Percentiles rank a stretch among this genome's conserved stretches.
Conservation (phyloP, 2,329 filamentous ascomycete species). For the Aureobasidium sp. region DNA sequence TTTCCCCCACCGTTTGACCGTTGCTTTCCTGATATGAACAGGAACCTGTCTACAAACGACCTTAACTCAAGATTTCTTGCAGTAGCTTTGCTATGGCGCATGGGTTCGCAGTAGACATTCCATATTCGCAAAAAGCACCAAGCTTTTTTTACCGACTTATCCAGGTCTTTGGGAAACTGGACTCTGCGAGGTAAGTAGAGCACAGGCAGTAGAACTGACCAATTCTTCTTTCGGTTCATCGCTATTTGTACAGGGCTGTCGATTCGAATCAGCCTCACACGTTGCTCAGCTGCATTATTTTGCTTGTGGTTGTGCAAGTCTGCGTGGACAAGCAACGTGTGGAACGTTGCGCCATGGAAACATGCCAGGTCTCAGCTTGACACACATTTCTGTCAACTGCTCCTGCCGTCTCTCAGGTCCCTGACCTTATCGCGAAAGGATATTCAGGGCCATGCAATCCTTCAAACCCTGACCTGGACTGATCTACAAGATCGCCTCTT, state of each 20-base stretch:
- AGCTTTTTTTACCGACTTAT: constrained; percentile 4
- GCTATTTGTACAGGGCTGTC: constrained; percentile 1
- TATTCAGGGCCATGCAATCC: background rate
- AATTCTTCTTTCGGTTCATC: background rate
- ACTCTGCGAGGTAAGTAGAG: background rate
- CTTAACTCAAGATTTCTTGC: background rate
- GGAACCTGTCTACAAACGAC: constrained; percentile 7
- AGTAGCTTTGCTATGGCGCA: constrained; percentile 5
- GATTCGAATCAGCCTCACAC: constrained; percentile 2
- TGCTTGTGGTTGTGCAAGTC: background rate
- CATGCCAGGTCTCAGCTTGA: constrained; percentile 13
- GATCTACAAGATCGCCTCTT: constrained; percentile 5
- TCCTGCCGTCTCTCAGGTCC: constrained; percentile 5
- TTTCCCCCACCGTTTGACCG: constrained; percentile 9
- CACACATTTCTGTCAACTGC: background rate
- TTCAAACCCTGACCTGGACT: background rate
- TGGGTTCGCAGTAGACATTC: constrained; percentile 5
- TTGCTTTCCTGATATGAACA: constrained; percentile 10
- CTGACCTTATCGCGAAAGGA: background rate
- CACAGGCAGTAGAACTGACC: background rate
- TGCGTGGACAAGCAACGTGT: constrained; percentile 1
- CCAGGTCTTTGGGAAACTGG: constrained; percentile 6
- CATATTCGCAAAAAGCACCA: background rate
- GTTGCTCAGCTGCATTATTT: background rate
- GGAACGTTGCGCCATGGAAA: constrained; percentile 8